Percentiles rank a stretch among this genome's conserved stretches.
These are phyloP conservation scores for Marasmius tenuissimus DNA, from an alignment of 1,284 basidiomycete species.

Conservation along the genomic window DNA sequence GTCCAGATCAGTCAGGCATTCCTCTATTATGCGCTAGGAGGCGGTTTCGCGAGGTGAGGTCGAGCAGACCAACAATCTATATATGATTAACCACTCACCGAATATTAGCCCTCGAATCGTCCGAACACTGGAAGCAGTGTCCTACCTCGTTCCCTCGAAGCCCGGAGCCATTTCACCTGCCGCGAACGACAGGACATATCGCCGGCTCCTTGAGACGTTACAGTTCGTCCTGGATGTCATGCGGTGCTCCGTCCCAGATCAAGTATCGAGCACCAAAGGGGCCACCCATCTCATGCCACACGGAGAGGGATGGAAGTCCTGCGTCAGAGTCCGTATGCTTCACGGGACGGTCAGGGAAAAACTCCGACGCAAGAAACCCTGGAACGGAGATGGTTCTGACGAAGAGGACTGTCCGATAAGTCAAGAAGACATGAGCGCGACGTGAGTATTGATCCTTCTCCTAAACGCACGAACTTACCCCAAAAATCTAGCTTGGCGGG, in stretches of 20 bases:
- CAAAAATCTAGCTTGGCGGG: slow-evolving; percentile 30
- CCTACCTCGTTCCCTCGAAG: slow-evolving; percentile 40
- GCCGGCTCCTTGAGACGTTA: slow-evolving; percentile 42
- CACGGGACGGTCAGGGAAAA: slow-evolving; percentile 38
- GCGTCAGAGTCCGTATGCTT: slow-evolving; percentile 40
- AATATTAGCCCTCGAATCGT: not conserved
- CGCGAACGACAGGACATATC: slow-evolving; percentile 36
- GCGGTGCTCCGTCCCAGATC: slow-evolving; percentile 27
- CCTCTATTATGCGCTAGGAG: not conserved
- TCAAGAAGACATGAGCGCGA: slow-evolving; percentile 46
- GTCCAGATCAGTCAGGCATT: not conserved
- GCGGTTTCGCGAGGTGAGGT: not conserved
- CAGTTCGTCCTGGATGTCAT: slow-evolving; percentile 49
- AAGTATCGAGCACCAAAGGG: slow-evolving; percentile 1
- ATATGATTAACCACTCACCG: not conserved
- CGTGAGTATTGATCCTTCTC: slow-evolving; percentile 24
- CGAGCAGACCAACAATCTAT: not conserved
- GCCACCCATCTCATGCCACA: slow-evolving; percentile 26
- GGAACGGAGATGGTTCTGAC: slow-evolving; percentile 15
- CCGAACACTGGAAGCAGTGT: slow-evolving; percentile 28
- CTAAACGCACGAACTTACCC: not conserved
- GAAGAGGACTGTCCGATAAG: slow-evolving; percentile 35
- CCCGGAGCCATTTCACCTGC: slow-evolving; percentile 19
- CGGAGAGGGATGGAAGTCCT: slow-evolving; percentile 42
- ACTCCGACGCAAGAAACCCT: slow-evolving; percentile 23